phyloP scores from a whole-genome alignment of 2,329 filamentous ascomycete genomes.

The Monilinia vaccinii-corymbosi region DNA sequence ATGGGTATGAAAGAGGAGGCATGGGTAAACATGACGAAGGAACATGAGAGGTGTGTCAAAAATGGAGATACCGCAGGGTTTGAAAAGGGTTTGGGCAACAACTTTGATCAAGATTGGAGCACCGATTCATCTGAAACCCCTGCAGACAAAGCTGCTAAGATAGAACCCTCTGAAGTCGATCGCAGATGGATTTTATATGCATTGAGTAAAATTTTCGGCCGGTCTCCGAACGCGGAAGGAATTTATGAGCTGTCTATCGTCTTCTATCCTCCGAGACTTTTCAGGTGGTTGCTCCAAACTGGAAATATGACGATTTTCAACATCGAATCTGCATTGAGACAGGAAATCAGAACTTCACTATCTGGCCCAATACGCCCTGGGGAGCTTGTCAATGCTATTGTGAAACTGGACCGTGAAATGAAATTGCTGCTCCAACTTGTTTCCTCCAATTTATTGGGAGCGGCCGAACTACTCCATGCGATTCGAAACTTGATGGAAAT shows the following conservation, averaged over 20 bases:
- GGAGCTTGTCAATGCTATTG: slow-evolving; percentile 53
- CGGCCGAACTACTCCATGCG: slow-evolving; percentile 56
- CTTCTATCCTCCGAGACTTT: slow-evolving; percentile 40
- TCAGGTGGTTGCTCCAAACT: slow-evolving; percentile 50
- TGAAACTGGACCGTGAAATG: slow-evolving; percentile 58
- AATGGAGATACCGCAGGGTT: slow-evolving; percentile 33
- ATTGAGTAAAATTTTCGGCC: slow-evolving; percentile 39
- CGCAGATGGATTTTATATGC: slow-evolving; percentile 53
- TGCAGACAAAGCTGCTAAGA: slow-evolving; percentile 25
- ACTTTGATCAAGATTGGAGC: slow-evolving; percentile 26
- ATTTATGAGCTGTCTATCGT: slow-evolving; percentile 30
- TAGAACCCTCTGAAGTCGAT: slow-evolving; percentile 46
- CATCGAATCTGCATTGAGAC: slow-evolving; percentile 47
- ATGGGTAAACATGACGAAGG: slow-evolving; percentile 15
- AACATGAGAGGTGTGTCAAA: slow-evolving; percentile 30
- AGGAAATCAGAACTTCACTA: slow-evolving; percentile 33
- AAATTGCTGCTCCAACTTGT: slow-evolving; percentile 58
- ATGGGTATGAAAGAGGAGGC: slow-evolving; percentile 14
- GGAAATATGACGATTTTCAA: slow-evolving; percentile 53
- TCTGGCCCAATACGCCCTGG: slow-evolving; percentile 41
- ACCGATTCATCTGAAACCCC: slow-evolving; percentile 11
- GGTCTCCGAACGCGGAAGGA: slow-evolving; percentile 13
- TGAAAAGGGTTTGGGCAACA: slow-evolving; percentile 32
- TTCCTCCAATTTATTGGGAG: slow-evolving; percentile 53
- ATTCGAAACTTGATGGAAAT: slow-evolving; percentile 61